Conservation (phyloP, 768 basidiomycete species). For the Lentinus brumalis region DNA sequence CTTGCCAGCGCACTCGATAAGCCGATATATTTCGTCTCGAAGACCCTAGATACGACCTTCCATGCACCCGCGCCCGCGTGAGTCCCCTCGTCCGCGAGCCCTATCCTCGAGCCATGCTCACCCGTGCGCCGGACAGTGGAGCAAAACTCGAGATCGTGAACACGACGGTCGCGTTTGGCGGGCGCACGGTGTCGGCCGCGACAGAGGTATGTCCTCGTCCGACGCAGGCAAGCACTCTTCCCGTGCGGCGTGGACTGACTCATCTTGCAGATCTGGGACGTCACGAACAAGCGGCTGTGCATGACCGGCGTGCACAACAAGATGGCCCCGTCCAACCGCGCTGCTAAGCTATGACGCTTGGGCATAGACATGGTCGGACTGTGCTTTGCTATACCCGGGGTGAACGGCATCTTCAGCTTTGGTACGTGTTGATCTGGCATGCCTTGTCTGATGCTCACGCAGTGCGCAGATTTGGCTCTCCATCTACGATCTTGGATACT, state of each 20-base stretch:
- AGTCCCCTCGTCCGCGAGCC: neutral
- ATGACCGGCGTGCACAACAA: constrained; percentile 22
- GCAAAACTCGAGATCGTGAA: constrained; percentile 19
- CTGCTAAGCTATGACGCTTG: neutral
- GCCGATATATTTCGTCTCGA: constrained; percentile 18
- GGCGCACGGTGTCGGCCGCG: constrained; percentile 14
- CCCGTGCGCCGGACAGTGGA: constrained; percentile 6
- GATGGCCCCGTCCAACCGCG: constrained; percentile 18
- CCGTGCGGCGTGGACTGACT: too few species aligned
- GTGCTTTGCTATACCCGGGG: too few species aligned
- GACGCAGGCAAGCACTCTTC: too few species aligned
- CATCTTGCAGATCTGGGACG: constrained; percentile 20
- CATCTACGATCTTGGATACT: too few species aligned
- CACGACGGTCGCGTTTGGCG: constrained; percentile 15
- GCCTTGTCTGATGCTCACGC: too few species aligned
- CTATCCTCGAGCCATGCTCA: neutral
- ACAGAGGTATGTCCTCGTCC: constrained; percentile 15
- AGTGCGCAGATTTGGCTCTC: too few species aligned
- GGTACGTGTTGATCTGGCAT: too few species aligned
- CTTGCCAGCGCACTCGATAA: constrained; percentile 10
- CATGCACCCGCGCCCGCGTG: constrained; percentile 20
- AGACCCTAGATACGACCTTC: constrained; percentile 20
- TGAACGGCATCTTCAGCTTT: too few species aligned
- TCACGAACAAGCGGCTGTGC: constrained; percentile 18
- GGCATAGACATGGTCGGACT: neutral